A percentile compares a stretch with the other conserved stretches of the same genome.
phyloP scores from a whole-genome alignment of 441 rosid species.

The Aquilaria agallochum region DNA sequence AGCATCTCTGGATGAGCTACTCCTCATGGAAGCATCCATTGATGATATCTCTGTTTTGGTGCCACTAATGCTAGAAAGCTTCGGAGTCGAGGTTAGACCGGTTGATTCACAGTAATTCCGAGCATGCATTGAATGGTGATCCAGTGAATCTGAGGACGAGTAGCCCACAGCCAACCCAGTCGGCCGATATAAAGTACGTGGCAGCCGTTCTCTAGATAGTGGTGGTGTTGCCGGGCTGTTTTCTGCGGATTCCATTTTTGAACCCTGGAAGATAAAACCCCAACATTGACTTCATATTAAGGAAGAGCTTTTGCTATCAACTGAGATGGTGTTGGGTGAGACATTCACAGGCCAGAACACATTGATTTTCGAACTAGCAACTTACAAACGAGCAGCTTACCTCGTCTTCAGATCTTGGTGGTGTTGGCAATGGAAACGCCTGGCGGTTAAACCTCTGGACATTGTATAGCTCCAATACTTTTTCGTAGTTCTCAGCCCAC shows the following conservation, averaged over 20 bases:
- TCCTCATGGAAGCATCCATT: slow-evolving; percentile 87
- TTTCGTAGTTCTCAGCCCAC: slow-evolving; percentile 98
- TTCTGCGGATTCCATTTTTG: slow-evolving; percentile 72
- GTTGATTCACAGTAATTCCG: slow-evolving; percentile 66
- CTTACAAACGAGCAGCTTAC: slow-evolving; percentile 33
- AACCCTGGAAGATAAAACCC: slow-evolving; percentile 38
- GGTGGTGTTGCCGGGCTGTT: slow-evolving; percentile 93
- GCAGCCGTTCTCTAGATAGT: slow-evolving; percentile 65
- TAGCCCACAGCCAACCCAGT: slow-evolving; percentile 58
- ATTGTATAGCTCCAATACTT: slow-evolving; percentile 88
- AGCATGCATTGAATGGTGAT: slow-evolving; percentile 59
- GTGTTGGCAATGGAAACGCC: slow-evolving; percentile 85
- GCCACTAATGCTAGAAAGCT: slow-evolving; percentile 82
- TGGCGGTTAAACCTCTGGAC: slow-evolving; percentile 90
- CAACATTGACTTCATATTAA: neutral
- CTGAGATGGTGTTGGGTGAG: neutral
- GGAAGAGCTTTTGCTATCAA: neutral
- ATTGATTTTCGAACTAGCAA: neutral
- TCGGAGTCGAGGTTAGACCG: slow-evolving; percentile 74
- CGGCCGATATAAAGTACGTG: slow-evolving; percentile 75
- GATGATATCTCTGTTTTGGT: slow-evolving; percentile 92
- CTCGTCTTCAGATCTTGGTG: slow-evolving; percentile 91
- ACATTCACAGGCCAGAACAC: neutral
- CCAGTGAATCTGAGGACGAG: slow-evolving; percentile 92
- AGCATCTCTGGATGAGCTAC: slow-evolving; percentile 94